Conservation (phyloP, 768 basidiomycete genomes). For the Tephrocybe sp. region DNA sequence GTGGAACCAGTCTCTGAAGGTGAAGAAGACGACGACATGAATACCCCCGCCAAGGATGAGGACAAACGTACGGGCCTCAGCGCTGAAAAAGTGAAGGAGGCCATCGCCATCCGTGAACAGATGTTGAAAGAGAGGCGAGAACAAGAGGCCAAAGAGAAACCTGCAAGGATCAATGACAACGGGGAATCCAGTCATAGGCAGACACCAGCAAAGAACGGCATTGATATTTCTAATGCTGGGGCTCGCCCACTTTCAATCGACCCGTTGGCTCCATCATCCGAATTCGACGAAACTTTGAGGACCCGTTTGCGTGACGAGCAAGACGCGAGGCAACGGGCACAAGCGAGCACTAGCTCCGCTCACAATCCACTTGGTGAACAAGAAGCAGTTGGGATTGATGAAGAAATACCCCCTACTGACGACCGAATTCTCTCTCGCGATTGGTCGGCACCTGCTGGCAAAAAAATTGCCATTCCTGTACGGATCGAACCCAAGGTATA, state of each 20-base stretch:
- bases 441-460: slow-evolving; percentile 81
- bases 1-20: slow-evolving; percentile 93
- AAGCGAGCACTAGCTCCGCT: slow-evolving; percentile 29
- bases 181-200: slow-evolving; percentile 10
- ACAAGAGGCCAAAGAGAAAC: slow-evolving; percentile 26
- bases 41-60: slow-evolving; percentile 77
- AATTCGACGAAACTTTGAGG: slow-evolving; percentile 82
- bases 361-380: slow-evolving; percentile 38
- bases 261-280: slow-evolving; percentile 78
- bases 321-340: slow-evolving; percentile 25
- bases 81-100: slow-evolving; percentile 73
- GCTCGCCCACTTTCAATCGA: slow-evolving; percentile 63
- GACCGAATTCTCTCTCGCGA: slow-evolving; percentile 62
- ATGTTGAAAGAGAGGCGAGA: slow-evolving; percentile 54
- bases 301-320: slow-evolving; percentile 52
- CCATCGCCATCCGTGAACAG: slow-evolving; percentile 82
- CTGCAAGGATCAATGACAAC: neutral
- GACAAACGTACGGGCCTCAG: slow-evolving; percentile 76
- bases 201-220: slow-evolving; percentile 31
- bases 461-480: slow-evolving; percentile 91
- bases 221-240: slow-evolving; percentile 22
- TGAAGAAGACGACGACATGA: slow-evolving; percentile 80
- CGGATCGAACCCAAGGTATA: slow-evolving; percentile 97
- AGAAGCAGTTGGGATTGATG: slow-evolving; percentile 24
- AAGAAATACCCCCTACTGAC: slow-evolving; percentile 29